Evolutionary conservation across 2,329 filamentous ascomycete genomes (phyloP).

Genomic region (Hypoxylon sp.): DNA sequence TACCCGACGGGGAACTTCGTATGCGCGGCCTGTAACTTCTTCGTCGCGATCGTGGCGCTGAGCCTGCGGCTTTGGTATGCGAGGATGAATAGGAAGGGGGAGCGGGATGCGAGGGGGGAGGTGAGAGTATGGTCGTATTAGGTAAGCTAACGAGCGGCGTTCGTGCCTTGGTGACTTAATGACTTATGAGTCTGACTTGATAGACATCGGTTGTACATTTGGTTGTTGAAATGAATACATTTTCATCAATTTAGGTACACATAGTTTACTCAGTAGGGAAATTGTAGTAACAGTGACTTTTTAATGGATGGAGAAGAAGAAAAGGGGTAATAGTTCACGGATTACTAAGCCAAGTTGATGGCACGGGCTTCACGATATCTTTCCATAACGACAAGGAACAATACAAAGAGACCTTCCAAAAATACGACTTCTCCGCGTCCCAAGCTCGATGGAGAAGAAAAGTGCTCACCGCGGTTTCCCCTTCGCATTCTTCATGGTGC

Average conservation of each 20-base stretch:
- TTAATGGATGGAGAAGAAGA: neutral
- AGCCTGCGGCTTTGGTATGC: slow-evolving; percentile 42
- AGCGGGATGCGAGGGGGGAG: slow-evolving; percentile 40
- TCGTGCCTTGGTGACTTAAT: neutral
- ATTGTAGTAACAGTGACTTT: neutral
- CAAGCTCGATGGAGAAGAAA: neutral
- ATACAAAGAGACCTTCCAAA: neutral
- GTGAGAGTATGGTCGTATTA: slow-evolving; percentile 45
- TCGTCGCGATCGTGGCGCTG: slow-evolving; percentile 41
- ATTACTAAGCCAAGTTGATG: neutral
- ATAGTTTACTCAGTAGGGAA: neutral
- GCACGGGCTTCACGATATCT: neutral
- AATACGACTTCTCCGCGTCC: neutral
- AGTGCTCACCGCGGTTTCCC: neutral
- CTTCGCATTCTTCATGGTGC: slow-evolving; percentile 11
- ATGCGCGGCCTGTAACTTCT: slow-evolving; percentile 55
- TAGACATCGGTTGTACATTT: neutral
- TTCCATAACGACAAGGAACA: neutral
- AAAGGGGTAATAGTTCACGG: neutral
- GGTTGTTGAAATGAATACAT: neutral
- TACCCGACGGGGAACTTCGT: slow-evolving; percentile 56
- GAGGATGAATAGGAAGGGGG: slow-evolving; percentile 43
- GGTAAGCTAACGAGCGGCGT: neutral
- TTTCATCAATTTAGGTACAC: neutral
- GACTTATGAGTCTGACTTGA: neutral